phyloP scores from a whole-genome alignment of 495 filamentous ascomycete species.

The Tuber indicum region DNA sequence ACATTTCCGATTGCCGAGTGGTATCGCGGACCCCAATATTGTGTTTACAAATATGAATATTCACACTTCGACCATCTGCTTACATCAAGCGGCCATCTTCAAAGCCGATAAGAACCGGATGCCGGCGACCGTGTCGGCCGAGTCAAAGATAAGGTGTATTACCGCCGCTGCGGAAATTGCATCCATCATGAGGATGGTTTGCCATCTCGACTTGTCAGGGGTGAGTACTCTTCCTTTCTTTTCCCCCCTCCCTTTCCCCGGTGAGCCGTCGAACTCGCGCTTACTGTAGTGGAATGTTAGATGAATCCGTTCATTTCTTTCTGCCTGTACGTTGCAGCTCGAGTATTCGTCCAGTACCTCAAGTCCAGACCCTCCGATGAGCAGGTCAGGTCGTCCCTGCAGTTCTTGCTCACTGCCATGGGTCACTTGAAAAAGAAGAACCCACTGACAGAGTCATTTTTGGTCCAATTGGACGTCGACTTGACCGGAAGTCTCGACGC shows the following conservation, averaged over 20 bases:
- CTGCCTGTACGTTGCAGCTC: constrained; percentile 87
- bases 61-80: constrained; percentile 90
- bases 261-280: constrained; percentile 9
- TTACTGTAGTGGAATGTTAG: constrained; percentile 46
- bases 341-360: constrained; percentile 92
- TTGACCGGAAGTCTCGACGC: constrained; percentile 45
- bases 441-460: constrained; percentile 88
- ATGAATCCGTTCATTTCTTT: constrained; percentile 97
- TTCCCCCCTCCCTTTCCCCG: neutral
- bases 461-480: constrained; percentile 89
- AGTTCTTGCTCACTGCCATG: constrained; percentile 85
- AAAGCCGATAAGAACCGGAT: constrained; percentile 88
- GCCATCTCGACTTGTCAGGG: constrained; percentile 74
- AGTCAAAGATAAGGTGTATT: constrained; percentile 89
- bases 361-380: constrained; percentile 81
- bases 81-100: constrained; percentile 96
- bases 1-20: constrained; percentile 73
- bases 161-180: constrained; percentile 90
- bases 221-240: constrained; percentile 52
- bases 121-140: constrained; percentile 65
- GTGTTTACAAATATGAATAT: constrained; percentile 96
- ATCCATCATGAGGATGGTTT: constrained; percentile 93
- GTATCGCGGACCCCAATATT: constrained; percentile 72
- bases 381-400: constrained; percentile 71
- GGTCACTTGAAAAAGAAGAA: constrained; percentile 80